A percentile compares a stretch with the other conserved stretches of the same genome.
Conservation (phyloP, 306 rosid species). For the Acacia acuminata region DNA sequence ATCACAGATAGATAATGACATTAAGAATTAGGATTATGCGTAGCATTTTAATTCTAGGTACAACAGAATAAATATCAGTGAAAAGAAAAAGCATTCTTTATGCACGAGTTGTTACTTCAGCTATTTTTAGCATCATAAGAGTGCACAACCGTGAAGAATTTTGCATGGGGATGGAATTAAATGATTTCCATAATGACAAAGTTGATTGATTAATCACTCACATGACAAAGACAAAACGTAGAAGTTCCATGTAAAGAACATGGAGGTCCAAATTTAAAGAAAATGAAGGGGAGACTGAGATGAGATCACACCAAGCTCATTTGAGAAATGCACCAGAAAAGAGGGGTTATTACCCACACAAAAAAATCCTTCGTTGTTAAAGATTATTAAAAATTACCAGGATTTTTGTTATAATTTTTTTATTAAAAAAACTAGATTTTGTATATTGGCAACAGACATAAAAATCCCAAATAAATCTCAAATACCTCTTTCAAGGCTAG, state of each 20-base stretch:
- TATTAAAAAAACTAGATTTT: too few species aligned
- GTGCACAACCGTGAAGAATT: background rate
- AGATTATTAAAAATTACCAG: background rate
- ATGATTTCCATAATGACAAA: background rate
- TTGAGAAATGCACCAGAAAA: background rate
- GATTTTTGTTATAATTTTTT: too few species aligned
- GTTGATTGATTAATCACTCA: background rate
- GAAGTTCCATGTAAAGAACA: background rate
- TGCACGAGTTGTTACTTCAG: background rate
- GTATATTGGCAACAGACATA: background rate
- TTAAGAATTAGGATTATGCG: background rate
- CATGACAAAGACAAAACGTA: background rate
- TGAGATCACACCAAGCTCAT: background rate
- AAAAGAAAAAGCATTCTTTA: background rate
- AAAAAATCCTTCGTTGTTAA: background rate
- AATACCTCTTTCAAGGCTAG: constrained; percentile 67
- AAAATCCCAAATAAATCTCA: background rate
- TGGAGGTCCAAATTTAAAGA: background rate
- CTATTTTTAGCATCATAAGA: background rate
- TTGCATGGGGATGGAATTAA: background rate
- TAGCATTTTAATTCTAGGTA: background rate
- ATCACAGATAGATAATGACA: constrained; percentile 19
- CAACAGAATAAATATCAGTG: constrained; percentile 1
- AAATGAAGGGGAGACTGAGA: background rate
- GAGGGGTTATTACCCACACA: background rate